Evolutionary conservation across 805 yeast genomes (phyloP).

Genomic region (Schizosaccharomyces pombe): DNA sequence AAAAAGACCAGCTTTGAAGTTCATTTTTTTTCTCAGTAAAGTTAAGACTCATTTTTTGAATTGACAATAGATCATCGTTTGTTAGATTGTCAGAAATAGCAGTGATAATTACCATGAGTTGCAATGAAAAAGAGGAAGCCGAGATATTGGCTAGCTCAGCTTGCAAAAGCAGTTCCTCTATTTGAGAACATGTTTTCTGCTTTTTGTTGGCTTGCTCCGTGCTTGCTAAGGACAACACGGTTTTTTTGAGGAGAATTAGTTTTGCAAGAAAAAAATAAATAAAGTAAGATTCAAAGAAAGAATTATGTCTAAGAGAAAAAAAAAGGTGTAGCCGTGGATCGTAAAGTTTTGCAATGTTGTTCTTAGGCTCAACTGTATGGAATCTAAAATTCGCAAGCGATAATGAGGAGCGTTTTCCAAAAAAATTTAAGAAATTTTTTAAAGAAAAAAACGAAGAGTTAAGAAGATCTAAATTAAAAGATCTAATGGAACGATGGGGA

Average conservation of each 20-base stretch:
- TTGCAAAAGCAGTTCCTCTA: too few species aligned
- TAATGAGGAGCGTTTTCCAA: too few species aligned
- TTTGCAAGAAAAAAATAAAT: slow-evolving; percentile 4
- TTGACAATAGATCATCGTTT: background rate
- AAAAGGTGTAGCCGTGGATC: slow-evolving; percentile 2
- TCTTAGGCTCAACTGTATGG: too few species aligned
- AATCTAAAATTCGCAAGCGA: too few species aligned
- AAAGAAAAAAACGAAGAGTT: too few species aligned
- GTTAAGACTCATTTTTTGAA: background rate
- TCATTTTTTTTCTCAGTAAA: background rate
- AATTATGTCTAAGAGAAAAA: slow-evolving; percentile 5
- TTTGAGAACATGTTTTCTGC: too few species aligned
- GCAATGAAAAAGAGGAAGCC: background rate
- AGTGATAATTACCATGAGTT: background rate
- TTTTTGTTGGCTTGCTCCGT: too few species aligned
- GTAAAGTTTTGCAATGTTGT: background rate
- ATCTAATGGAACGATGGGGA: too few species aligned
- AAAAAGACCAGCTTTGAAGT: background rate
- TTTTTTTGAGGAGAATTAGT: too few species aligned
- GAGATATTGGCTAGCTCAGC: background rate
- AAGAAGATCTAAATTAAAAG: too few species aligned
- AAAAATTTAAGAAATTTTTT: too few species aligned
- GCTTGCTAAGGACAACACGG: too few species aligned
- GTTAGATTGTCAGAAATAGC: background rate
- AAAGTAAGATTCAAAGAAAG: slow-evolving; percentile 7